Conservation (phyloP, 2,329 filamentous ascomycete species). For the Chalara sp. region DNA sequence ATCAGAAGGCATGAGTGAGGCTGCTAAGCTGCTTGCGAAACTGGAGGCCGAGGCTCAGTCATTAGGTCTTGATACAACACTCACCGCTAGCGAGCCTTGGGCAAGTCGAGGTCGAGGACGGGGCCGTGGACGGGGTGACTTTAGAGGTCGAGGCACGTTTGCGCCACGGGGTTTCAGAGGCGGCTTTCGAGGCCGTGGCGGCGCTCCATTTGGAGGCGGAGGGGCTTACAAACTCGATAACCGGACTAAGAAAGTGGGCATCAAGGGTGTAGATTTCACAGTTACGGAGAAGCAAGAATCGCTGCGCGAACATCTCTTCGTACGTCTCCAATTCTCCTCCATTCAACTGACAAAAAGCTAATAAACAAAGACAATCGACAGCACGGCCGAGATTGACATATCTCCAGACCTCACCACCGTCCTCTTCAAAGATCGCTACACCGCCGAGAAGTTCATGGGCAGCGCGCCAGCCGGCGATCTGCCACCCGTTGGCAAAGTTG, state of each 20-base stretch:
- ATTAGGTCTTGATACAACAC: conserved; percentile 55
- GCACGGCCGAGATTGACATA: conserved; percentile 52
- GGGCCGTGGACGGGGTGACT: conserved; percentile 31
- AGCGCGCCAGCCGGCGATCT: conserved; percentile 50
- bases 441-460: conserved; percentile 64
- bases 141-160: conserved; percentile 31
- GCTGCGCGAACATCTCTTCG: conserved; percentile 64
- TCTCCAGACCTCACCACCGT: conserved; percentile 43
- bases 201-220: conserved; percentile 24
- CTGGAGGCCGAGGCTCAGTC: conserved; percentile 66
- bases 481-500: conserved; percentile 56
- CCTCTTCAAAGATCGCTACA: conserved; percentile 60
- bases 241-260: conserved; percentile 59
- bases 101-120: conserved; percentile 36
- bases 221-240: conserved; percentile 66
- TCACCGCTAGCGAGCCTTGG: conserved; percentile 37
- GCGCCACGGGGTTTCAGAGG: conserved; percentile 34
- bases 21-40: conserved; percentile 64
- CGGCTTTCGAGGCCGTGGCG: conserved; percentile 40
- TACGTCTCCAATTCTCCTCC: conserved; percentile 33
- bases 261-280: conserved; percentile 59
- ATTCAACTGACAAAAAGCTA: neutral
- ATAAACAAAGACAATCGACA: conserved; percentile 47
- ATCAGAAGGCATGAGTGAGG: conserved; percentile 46
- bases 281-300: conserved; percentile 58